These are phyloP conservation scores for Bremia lactucae DNA, from an alignment of 352 stramenopile genomes.

Conservation along the genomic window DNA sequence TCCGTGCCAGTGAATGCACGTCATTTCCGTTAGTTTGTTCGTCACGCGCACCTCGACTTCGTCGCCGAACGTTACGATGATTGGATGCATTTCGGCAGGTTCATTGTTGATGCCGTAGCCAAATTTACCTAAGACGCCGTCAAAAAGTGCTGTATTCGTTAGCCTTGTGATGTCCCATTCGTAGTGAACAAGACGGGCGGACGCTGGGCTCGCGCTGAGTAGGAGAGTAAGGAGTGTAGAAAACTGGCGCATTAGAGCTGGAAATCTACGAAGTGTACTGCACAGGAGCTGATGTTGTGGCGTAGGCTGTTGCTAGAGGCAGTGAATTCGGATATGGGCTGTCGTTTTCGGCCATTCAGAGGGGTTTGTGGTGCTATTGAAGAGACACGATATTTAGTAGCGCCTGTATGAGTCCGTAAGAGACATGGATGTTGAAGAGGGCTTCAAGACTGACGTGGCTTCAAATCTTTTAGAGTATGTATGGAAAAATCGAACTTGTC, in stretches of 20 bases:
- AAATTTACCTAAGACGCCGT: conserved; percentile 12
- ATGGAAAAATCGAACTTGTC: too few species aligned
- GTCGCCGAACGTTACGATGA: conserved; percentile 23
- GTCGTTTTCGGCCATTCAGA: too few species aligned
- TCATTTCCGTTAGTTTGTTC: conserved; percentile 29
- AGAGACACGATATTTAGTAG: too few species aligned
- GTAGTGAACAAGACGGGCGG: conserved; percentile 16
- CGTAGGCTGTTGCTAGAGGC: too few species aligned
- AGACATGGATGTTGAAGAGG: too few species aligned
- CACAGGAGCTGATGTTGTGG: conserved; percentile 8
- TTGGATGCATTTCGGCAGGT: conserved; percentile 12
- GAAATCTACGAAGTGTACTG: neutral
- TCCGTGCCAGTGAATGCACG: conserved; percentile 42
- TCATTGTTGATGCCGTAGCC: conserved; percentile 34
- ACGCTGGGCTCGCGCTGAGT: conserved; percentile 6
- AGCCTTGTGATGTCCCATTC: conserved; percentile 31
- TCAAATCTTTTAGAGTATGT: too few species aligned
- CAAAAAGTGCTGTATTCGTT: conserved; percentile 24
- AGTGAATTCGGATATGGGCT: conserved; percentile 21
- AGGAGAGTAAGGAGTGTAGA: conserved; percentile 10
- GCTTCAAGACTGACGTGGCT: too few species aligned
- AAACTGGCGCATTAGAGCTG: conserved; percentile 10
- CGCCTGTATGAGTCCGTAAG: too few species aligned
- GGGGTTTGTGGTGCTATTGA: too few species aligned
- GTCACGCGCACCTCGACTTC: conserved; percentile 28